These are phyloP conservation scores for Fragosphaeria purpurea DNA, from an alignment of 2,329 filamentous ascomycete genomes.

Conservation along the genomic window DNA sequence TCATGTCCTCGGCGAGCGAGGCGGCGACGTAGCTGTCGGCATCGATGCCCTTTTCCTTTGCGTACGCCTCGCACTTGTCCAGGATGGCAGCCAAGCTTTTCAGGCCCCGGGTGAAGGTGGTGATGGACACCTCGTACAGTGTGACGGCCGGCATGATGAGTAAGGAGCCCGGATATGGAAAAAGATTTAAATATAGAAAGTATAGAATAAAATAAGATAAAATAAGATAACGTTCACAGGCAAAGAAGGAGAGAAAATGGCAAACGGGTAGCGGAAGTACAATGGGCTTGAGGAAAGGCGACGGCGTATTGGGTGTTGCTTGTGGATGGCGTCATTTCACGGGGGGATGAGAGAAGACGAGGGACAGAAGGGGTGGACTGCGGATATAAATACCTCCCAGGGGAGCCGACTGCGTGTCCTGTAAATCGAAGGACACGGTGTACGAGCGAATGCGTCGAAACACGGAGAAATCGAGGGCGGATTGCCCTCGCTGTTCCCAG, in stretches of 20 bases:
- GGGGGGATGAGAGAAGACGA: background rate
- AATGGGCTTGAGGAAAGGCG: no score
- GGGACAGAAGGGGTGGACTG: background rate
- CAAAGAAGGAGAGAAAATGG: no score
- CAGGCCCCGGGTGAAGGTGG: slow-evolving; percentile 17
- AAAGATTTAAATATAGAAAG: no score
- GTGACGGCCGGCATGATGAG: slow-evolving; percentile 19
- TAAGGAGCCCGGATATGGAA: no score
- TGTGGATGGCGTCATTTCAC: slow-evolving; percentile 4
- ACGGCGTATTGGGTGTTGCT: no score
- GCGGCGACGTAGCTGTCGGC: slow-evolving; percentile 16
- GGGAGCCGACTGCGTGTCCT: background rate
- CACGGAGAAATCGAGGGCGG: no score
- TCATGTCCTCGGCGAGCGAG: slow-evolving; percentile 24
- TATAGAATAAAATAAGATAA: no score
- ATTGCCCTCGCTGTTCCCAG: no score
- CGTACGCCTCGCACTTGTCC: slow-evolving; percentile 19
- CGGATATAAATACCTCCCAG: background rate
- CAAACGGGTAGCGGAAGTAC: no score
- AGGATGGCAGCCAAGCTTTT: slow-evolving; percentile 20
- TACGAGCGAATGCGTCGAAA: no score
- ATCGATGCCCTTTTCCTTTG: slow-evolving; percentile 17
- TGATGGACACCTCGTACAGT: slow-evolving; percentile 21
- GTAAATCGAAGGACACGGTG: background rate
- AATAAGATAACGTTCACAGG: no score